Conservation (phyloP, 495 filamentous ascomycete species). For the Diplogelasinospora grovesii region DNA sequence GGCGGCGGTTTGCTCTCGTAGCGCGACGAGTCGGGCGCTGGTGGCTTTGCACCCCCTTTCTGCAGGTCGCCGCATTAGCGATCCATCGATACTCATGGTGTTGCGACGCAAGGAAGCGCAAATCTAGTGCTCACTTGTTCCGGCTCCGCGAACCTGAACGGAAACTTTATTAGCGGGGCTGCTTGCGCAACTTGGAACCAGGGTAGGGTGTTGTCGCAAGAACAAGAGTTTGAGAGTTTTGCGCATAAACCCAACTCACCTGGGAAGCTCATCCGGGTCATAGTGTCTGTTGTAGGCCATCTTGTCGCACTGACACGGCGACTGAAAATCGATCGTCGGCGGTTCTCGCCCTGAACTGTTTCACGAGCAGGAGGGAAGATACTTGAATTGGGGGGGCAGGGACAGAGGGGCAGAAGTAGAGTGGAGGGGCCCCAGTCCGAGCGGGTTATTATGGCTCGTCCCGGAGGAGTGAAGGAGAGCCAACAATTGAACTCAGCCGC, state of each 20-base stretch:
- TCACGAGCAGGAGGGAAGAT: slow-evolving; percentile 11
- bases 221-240: too few species aligned
- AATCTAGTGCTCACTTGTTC: slow-evolving; percentile 60
- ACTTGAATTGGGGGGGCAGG: slow-evolving; percentile 1
- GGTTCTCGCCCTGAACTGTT: slow-evolving; percentile 14
- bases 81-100: too few species aligned
- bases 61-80: slow-evolving; percentile 8
- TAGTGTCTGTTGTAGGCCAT: slow-evolving; percentile 95
- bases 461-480: background rate
- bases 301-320: slow-evolving; percentile 1
- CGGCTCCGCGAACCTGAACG: slow-evolving; percentile 94
- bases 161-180: too few species aligned
- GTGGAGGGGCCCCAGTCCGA: slow-evolving; percentile 1
- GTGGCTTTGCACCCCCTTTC: slow-evolving; percentile 25
- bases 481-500: slow-evolving; percentile 2
- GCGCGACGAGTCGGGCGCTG: slow-evolving; percentile 23
- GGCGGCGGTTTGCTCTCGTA: slow-evolving; percentile 37
- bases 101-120: slow-evolving; percentile 1
- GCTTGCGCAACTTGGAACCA: too few species aligned
- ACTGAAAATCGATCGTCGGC: slow-evolving; percentile 12
- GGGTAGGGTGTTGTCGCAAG: too few species aligned
- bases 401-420: background rate
- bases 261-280: slow-evolving; percentile 96
- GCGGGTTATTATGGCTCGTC: background rate
- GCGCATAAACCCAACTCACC: slow-evolving; percentile 56